Conservation (phyloP, 2,329 filamentous ascomycete genomes). For the Apiospora pterosperma region DNA sequence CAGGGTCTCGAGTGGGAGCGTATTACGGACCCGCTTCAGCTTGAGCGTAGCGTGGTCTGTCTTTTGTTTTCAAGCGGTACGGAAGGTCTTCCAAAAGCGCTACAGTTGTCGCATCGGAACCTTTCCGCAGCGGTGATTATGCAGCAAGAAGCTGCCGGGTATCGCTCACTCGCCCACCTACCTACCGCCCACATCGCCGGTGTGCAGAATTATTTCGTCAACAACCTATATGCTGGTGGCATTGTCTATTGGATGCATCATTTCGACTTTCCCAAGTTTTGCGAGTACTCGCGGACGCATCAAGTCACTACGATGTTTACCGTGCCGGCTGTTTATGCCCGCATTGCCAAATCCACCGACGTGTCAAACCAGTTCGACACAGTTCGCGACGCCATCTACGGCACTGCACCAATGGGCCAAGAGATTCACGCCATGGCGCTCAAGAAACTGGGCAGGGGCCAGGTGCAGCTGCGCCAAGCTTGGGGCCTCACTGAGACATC, state of each 20-base stretch:
- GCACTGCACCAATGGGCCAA: background rate
- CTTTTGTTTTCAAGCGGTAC: slow-evolving; percentile 10
- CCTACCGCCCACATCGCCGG: slow-evolving; percentile 8
- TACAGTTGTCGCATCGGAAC: slow-evolving; percentile 11
- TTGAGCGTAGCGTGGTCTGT: background rate
- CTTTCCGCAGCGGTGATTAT: slow-evolving; percentile 7
- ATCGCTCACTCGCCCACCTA: slow-evolving; percentile 8
- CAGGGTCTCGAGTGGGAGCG: background rate
- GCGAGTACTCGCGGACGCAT: background rate
- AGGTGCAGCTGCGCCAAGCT: slow-evolving; percentile 4
- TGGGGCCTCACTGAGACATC: slow-evolving; percentile 9
- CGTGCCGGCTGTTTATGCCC: background rate
- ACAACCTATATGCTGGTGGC: slow-evolving; percentile 4
- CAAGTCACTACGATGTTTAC: background rate
- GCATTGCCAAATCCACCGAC: background rate
- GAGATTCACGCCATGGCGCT: background rate
- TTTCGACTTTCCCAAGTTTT: slow-evolving; percentile 6
- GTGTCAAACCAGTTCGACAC: background rate
- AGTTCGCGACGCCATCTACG: background rate
- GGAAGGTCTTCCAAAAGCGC: slow-evolving; percentile 11
- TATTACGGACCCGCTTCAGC: background rate
- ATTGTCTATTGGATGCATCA: slow-evolving; percentile 6
- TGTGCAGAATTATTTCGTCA: slow-evolving; percentile 9
- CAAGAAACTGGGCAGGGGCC: background rate
- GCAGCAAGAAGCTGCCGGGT: background rate